phyloP scores from a whole-genome alignment of 2,329 filamentous ascomycete genomes.

The Xylogone sp. region DNA sequence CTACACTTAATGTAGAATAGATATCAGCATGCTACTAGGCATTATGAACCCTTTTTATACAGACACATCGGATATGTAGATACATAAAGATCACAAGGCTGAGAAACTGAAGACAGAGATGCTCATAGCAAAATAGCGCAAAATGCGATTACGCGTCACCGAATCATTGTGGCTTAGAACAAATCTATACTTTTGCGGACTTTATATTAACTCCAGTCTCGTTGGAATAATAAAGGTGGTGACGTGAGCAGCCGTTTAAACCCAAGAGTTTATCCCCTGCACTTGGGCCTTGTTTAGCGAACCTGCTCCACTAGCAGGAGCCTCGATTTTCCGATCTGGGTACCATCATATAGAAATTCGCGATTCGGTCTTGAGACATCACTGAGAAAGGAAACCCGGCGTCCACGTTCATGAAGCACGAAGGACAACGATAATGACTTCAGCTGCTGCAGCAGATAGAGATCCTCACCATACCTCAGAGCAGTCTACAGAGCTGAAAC shows the following conservation, averaged over 20 bases:
- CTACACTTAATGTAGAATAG: too few relatives aligned
- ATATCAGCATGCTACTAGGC: too few relatives aligned
- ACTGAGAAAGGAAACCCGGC: background rate
- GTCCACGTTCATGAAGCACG: constrained; percentile 11
- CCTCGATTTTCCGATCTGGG: background rate
- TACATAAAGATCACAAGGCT: too few relatives aligned
- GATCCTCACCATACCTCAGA: constrained; percentile 9
- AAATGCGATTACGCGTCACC: too few relatives aligned
- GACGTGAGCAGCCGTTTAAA: too few relatives aligned
- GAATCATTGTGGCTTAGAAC: too few relatives aligned
- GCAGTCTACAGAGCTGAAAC: background rate
- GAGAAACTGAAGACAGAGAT: too few relatives aligned
- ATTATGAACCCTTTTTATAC: too few relatives aligned
- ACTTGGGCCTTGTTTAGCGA: background rate
- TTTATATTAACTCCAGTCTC: background rate
- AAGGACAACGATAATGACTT: constrained; percentile 15
- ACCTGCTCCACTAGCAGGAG: background rate
- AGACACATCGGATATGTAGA: too few relatives aligned
- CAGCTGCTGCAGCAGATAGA: constrained; percentile 14
- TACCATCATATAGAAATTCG: background rate
- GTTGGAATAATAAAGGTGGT: background rate
- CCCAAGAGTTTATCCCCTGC: too few relatives aligned
- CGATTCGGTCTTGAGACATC: background rate
- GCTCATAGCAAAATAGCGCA: too few relatives aligned
- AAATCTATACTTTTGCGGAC: too few relatives aligned